Percentiles rank a stretch among this genome's conserved stretches.
Conservation (phyloP, 805 yeast species). For the Yarrowia deformans region DNA sequence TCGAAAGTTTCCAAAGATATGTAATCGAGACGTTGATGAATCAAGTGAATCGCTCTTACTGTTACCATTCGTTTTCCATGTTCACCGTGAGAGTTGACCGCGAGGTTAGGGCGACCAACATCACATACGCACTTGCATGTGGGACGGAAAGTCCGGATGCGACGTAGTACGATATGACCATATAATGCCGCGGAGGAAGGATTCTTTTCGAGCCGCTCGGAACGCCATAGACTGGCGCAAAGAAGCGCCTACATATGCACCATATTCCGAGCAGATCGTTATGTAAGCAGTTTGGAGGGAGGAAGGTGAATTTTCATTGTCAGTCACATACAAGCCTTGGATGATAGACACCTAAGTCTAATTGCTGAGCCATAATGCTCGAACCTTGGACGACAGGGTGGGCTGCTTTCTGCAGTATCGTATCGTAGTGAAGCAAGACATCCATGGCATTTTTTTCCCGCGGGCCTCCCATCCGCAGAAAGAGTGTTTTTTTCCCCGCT, state of each 20-base stretch:
- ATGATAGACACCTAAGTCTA: slow-evolving; percentile 1
- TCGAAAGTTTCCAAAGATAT: neutral
- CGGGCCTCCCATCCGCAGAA: neutral
- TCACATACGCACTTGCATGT: slow-evolving; percentile 18
- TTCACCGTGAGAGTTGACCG: neutral
- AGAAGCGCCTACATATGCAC: neutral
- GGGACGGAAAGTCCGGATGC: slow-evolving; percentile 28
- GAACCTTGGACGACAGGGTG: slow-evolving; percentile 14
- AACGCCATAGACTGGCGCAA: neutral
- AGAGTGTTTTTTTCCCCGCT: slow-evolving; percentile 6
- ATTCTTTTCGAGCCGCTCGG: too few relatives aligned
- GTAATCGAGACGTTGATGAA: neutral
- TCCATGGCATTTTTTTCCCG: neutral
- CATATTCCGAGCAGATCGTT: neutral
- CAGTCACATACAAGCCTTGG: neutral
- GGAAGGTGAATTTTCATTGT: neutral
- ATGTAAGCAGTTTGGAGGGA: slow-evolving; percentile 1
- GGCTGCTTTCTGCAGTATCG: slow-evolving; percentile 1
- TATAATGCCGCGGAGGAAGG: slow-evolving; percentile 19
- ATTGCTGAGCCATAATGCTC: slow-evolving; percentile 2
- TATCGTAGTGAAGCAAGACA: neutral
- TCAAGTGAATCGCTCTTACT: neutral
- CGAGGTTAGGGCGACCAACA: slow-evolving; percentile 3
- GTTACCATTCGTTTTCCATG: neutral
- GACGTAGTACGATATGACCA: slow-evolving; percentile 12